These are phyloP conservation scores for Beverwykella pulmonaria DNA, from an alignment of 495 filamentous ascomycete species.

Conservation along the genomic window DNA sequence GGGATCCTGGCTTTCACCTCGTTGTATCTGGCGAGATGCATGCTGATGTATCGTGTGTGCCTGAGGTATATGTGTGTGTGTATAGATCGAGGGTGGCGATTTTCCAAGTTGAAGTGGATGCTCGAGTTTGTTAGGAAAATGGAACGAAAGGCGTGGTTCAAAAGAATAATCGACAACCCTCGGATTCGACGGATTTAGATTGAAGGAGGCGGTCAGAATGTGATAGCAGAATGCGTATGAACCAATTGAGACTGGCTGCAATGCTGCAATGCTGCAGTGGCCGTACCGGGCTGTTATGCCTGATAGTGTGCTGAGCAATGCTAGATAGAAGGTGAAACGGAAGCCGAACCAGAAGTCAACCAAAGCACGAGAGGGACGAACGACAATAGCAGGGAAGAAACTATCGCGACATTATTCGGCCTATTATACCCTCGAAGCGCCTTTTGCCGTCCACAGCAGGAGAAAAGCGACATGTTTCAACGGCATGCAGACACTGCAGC, in stretches of 20 bases:
- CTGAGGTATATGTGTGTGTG: background rate
- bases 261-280: slow-evolving; percentile 8
- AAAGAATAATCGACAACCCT: slow-evolving; percentile 5
- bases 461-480: background rate
- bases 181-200: slow-evolving; percentile 5
- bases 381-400: slow-evolving; percentile 8
- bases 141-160: background rate
- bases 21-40: slow-evolving; percentile 5
- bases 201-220: slow-evolving; percentile 8
- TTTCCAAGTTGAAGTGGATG: background rate
- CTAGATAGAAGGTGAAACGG: slow-evolving; percentile 14
- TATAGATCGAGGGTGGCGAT: background rate
- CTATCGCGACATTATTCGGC: background rate
- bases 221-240: slow-evolving; percentile 12
- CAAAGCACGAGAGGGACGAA: slow-evolving; percentile 5
- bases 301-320: slow-evolving; percentile 1
- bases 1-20: slow-evolving; percentile 21
- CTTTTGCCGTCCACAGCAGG: background rate
- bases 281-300: slow-evolving; percentile 17
- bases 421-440: slow-evolving; percentile 14
- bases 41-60: slow-evolving; percentile 9
- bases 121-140: background rate
- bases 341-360: slow-evolving; percentile 8
- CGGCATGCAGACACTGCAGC: background rate
- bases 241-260: slow-evolving; percentile 20